Evolutionary conservation across 225 moss, liverwort and hornwort species (phyloP), one percentile per base, ranked within the genome.

Genomic region (Ulota crispa): DNA sequence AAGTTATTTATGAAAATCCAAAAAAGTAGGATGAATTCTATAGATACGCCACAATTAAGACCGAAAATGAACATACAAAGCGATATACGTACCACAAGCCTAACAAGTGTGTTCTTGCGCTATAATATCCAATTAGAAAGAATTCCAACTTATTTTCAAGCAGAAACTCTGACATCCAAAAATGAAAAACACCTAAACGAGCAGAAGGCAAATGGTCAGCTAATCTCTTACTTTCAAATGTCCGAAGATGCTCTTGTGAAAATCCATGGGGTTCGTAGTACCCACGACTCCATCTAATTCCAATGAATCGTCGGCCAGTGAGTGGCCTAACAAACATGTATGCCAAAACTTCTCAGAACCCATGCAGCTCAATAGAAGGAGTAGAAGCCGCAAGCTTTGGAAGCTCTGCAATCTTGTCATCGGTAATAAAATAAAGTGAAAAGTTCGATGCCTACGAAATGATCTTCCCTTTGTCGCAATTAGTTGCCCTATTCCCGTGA

Each of bases 321-420:
- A 89, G 24, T 84, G 89, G 45, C 87, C 87, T 50, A 80, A 79
- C 85, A 78, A 67, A 73, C 89, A 87, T 50, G 87, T 81, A 53
- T 83, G 85, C 89, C 89, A 89, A 69, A 85, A 87, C 41, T 83
- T 85, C 78, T 87, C 87, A 80, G 85, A 87, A 47, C 89, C 66
- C 55, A 83, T 8, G 77, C 89, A 89, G 73, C 83, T 83, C 66
- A 89, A 55, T 23, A 89, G 83, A 34, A 89, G 80, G 41, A 89
- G 85, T 30, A 89, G 78, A 53, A 87, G 69, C 67, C 75, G 86
- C 59, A 87, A 87, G 73, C 84, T 87, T 77, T 82, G 80, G 69
- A 77, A 84, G 53, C 77, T 69, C 26, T 72, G 80, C 52, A 71
- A 68, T 53, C 79, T 70, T 65, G 86, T 79, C 89, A 86, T 89